Conservation (phyloP, 2,329 filamentous ascomycete species). For the Scedosporium minutisporum region DNA sequence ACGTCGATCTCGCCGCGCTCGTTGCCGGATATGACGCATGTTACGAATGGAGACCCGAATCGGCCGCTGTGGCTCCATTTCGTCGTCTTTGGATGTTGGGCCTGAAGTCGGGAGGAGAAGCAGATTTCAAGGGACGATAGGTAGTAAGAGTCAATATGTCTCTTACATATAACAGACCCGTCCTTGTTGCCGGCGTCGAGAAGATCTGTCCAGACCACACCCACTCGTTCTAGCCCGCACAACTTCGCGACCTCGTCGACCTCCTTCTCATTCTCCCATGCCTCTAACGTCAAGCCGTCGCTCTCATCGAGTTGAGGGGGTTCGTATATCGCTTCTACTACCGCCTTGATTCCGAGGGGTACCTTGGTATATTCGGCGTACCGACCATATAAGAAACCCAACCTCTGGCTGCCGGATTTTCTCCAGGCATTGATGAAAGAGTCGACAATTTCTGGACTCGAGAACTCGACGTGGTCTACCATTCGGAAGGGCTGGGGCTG, state of each 20-base stretch:
- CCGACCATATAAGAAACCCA: conserved; percentile 85
- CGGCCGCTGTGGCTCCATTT: conserved; percentile 95
- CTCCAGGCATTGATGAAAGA: conserved; percentile 90
- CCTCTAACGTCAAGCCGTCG: conserved; percentile 75
- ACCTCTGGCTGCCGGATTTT: conserved; percentile 68
- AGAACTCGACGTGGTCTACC: conserved; percentile 97
- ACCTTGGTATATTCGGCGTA: conserved; percentile 89
- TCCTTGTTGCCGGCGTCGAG: conserved; percentile 72
- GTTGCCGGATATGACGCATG: conserved; percentile 90
- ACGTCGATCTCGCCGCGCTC: conserved; percentile 81
- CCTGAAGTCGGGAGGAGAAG: conserved; percentile 81
- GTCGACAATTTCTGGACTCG: conserved; percentile 74
- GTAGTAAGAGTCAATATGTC: conserved; percentile 91
- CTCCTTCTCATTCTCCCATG: conserved; percentile 78
- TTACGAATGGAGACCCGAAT: conserved; percentile 95
- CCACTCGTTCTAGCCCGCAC: conserved; percentile 81
- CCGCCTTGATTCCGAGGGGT: conserved; percentile 85
- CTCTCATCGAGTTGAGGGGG: conserved; percentile 82
- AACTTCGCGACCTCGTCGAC: conserved; percentile 70
- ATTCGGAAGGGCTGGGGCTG: conserved; percentile 91
- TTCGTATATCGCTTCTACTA: conserved; percentile 96
- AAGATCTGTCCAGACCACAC: conserved; percentile 91
- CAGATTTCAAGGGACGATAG: conserved; percentile 85
- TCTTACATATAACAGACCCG: conserved; percentile 85
- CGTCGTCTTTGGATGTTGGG: conserved; percentile 76